Percentiles rank a stretch among this genome's conserved stretches.
Evolutionary conservation across 495 filamentous ascomycete species (phyloP).

Genomic region (Cudoniella acicularis): DNA sequence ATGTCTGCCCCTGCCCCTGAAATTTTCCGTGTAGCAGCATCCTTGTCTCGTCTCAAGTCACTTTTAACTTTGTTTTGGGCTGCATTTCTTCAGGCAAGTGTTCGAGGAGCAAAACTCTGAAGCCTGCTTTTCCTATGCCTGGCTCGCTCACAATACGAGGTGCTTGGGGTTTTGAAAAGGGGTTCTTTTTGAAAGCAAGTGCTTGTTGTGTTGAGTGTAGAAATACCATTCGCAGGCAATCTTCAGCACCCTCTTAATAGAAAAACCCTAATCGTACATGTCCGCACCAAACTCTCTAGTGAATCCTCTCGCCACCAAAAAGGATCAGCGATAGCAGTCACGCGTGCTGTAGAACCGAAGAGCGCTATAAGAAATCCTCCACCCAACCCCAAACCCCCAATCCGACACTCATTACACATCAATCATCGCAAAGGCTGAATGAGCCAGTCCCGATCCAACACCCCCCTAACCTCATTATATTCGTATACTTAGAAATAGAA

Average conservation of each 20-base stretch:
- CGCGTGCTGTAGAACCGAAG: conserved; percentile 2
- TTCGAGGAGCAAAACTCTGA: not conserved
- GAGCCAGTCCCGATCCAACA: not conserved
- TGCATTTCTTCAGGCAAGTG: not conserved
- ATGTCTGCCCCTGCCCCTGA: too few species aligned
- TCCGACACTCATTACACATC: not conserved
- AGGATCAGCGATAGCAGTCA: not conserved
- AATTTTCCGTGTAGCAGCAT: not conserved
- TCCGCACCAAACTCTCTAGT: too few species aligned
- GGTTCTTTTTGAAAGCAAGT: not conserved
- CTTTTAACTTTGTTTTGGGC: not conserved
- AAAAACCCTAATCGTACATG: not conserved
- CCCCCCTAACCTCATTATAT: not conserved
- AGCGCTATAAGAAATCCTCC: not conserved
- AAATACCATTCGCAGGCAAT: not conserved
- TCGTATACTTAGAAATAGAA: not conserved
- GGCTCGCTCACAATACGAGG: too few species aligned
- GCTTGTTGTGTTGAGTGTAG: not conserved
- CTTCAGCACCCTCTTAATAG: not conserved
- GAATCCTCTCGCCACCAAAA: not conserved
- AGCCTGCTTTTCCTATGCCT: too few species aligned
- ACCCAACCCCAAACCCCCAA: not conserved
- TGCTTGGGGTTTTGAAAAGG: not conserved
- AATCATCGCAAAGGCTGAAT: not conserved
- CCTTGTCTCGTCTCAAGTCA: not conserved